Evolutionary conservation across 2,329 filamentous ascomycete genomes (phyloP).

Genomic region (Xylariales sp.): DNA sequence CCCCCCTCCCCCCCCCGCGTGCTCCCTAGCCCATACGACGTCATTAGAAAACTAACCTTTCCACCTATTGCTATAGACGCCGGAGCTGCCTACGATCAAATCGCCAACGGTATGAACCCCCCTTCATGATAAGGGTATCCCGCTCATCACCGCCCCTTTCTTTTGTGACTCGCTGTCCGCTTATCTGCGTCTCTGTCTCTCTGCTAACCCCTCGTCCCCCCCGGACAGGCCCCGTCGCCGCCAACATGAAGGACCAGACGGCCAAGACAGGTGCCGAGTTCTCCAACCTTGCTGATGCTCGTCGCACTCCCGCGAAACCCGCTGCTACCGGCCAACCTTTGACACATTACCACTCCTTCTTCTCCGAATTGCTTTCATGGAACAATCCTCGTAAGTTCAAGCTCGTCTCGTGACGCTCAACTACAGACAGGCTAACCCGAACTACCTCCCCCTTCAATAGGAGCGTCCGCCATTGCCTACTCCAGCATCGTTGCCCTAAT

Average conservation of each 20-base stretch:
- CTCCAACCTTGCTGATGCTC: conserved; percentile 67
- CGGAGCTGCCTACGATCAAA: conserved; percentile 60
- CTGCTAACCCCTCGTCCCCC: conserved; percentile 18
- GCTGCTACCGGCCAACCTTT: conserved; percentile 71
- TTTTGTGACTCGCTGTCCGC: not conserved
- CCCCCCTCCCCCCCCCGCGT: conserved; percentile 17
- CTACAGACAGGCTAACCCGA: conserved; percentile 38
- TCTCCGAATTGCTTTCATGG: conserved; percentile 76
- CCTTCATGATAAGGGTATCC: not conserved
- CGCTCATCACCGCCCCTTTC: no score
- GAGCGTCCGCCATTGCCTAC: conserved; percentile 74
- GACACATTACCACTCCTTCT: conserved; percentile 78
- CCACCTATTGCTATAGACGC: conserved; percentile 54
- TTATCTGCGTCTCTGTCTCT: conserved; percentile 5
- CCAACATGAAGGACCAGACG: conserved; percentile 67
- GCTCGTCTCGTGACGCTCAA: conserved; percentile 19
- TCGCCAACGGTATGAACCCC: conserved; percentile 59
- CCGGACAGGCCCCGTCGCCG: conserved; percentile 65
- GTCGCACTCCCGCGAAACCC: conserved; percentile 63
- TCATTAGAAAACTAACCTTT: conserved; percentile 49
- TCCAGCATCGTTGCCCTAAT: conserved; percentile 67
- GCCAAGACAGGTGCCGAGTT: conserved; percentile 68
- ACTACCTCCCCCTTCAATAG: conserved; percentile 51
- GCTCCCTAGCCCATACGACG: conserved; percentile 29
- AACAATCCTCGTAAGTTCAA: conserved; percentile 70